Evolutionary conservation across 1,139 yeast species (phyloP), one percentile per base, ranked within the genome.

Genomic region (Debaryomyces nepalensis): DNA sequence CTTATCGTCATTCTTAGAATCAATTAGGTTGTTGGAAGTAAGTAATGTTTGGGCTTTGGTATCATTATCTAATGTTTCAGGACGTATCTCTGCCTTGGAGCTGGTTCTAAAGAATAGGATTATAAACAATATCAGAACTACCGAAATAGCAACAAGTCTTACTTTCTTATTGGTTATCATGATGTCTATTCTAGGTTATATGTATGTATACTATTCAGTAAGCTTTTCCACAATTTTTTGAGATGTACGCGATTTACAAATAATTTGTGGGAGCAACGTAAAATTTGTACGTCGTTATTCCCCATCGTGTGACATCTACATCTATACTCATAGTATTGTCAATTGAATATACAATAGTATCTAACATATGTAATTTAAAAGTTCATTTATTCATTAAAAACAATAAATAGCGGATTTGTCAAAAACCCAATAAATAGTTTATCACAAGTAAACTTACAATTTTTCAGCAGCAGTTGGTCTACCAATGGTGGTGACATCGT

Each of bases 401-500:
- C 37, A 34, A 34, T 34, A 34, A 34, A 34, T 34, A 34, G 24
- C 16, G 24, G 34, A 21, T 21, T 20, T 21, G 15, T 31, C 34
- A 20, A 36, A 20, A 27, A 36, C 10, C 26, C 23, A 21, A 36
- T 36, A 22, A 27, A 22, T 37, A 24, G 26, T 16, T 37, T 30
- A 31, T 30, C 21, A 29, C 21, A 18, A 22, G 26, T 22, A 11
- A 21, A 35, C 52, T 56, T 65, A 73, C 62, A 73, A 73, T 58
- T 69, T 73, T 51, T 71, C 76, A 43, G 74, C 77, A 48, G 67
- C 49, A 42, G 59, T 50, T 31, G 78, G 65, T 68, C 78, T 72
- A 50, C 78, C 78, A 46, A 72, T 58, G 37, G 78, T 82, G 44
- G 85, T 77, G 47, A 86, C 79, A 45, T 84, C 86, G 52, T 84